Evolutionary conservation across 139 green algal genomes (phyloP).

Genomic region (Bryopsis sp.): DNA sequence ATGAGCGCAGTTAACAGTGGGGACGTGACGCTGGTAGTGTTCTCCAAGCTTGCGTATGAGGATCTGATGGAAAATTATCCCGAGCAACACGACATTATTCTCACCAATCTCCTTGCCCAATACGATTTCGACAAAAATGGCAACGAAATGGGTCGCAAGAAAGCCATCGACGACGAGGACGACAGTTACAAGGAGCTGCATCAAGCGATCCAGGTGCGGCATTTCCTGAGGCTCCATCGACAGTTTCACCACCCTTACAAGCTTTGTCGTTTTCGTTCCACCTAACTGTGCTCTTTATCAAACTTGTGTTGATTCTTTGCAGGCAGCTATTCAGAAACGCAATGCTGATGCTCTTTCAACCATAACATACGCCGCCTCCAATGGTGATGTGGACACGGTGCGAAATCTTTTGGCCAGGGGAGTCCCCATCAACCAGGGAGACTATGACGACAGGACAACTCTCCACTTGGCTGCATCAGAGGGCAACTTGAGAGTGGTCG

Average conservation of each 20-base stretch:
- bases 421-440: background rate
- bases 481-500: constrained; percentile 27
- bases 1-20: constrained; percentile 19
- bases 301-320: too few species aligned
- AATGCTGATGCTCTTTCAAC: too few species aligned
- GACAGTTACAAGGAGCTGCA: too few species aligned
- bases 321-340: too few species aligned
- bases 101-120: constrained; percentile 26
- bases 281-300: too few species aligned
- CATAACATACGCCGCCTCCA: too few species aligned
- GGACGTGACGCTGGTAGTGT: constrained; percentile 27
- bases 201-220: too few species aligned
- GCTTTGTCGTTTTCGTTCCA: constrained; percentile 86
- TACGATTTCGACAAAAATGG: constrained; percentile 28
- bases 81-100: constrained; percentile 35
- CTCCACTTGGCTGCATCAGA: constrained; percentile 32
- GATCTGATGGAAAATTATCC: constrained; percentile 30
- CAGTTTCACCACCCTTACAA: constrained; percentile 54
- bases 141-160: constrained; percentile 19
- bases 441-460: constrained; percentile 22
- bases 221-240: too few species aligned
- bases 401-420: background rate
- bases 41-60: constrained; percentile 27
- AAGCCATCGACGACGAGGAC: too few species aligned
- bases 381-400: background rate